A percentile compares a stretch with the other conserved stretches of the same genome.
Evolutionary conservation across 305 asterid genomes (phyloP).

Genomic region (Lippia alba): DNA sequence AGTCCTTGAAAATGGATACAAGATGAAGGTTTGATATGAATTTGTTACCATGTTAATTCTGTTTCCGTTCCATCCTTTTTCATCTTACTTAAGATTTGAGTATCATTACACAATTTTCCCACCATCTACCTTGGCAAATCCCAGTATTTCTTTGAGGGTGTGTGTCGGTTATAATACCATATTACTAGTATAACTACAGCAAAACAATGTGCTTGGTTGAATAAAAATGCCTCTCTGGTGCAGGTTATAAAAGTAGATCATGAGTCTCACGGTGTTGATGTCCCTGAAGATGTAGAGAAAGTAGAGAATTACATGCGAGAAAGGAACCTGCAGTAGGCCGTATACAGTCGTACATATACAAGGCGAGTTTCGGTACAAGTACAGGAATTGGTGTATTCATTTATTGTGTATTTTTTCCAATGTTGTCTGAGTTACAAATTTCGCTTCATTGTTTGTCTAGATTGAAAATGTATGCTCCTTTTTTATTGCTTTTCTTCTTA

Average conservation of each 20-base stretch:
- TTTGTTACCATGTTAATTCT: background rate
- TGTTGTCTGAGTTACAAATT: background rate
- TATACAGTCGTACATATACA: slow-evolving; percentile 1
- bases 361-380: background rate
- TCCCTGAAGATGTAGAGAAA: slow-evolving; percentile 64
- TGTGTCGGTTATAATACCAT: background rate
- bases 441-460: background rate
- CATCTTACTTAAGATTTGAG: background rate
- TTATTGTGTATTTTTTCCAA: too few species aligned
- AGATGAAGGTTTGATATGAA: slow-evolving; percentile 68
- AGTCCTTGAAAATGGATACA: slow-evolving; percentile 96
- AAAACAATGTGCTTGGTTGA: background rate
- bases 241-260: slow-evolving; percentile 79
- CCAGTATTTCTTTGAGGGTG: background rate
- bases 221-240: background rate
- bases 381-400: background rate
- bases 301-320: slow-evolving; percentile 62
- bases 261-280: slow-evolving; percentile 73
- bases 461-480: background rate
- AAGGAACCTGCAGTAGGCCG: slow-evolving; percentile 52
- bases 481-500: background rate
- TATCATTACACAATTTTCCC: background rate
- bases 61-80: background rate
- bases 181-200: too few species aligned
- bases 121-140: slow-evolving; percentile 15